A percentile compares a stretch with the other conserved stretches of the same genome.
Evolutionary conservation across 345 rosid species (phyloP).

Genomic region (Ceriops tagal): DNA sequence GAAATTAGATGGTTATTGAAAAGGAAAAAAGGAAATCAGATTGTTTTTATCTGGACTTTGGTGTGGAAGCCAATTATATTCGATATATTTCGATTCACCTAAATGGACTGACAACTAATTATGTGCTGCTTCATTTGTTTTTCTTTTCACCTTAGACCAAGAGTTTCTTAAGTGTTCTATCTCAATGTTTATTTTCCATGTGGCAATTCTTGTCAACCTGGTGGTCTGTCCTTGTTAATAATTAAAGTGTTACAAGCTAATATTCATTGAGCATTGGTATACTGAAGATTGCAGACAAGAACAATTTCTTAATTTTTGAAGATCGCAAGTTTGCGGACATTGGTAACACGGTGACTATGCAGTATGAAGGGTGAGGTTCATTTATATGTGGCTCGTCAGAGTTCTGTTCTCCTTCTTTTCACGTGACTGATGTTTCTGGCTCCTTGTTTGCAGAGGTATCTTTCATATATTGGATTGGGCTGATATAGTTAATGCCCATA

Average conservation of each 20-base stretch:
- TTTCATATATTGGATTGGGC: conserved; percentile 89
- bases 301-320: conserved; percentile 85
- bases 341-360: conserved; percentile 98
- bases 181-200: too few relatives aligned
- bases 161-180: too few relatives aligned
- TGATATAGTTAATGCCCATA: conserved; percentile 87
- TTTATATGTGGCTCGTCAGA: neutral
- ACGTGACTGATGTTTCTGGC: conserved; percentile 3
- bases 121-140: too few relatives aligned
- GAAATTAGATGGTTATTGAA: too few relatives aligned
- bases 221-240: too few relatives aligned
- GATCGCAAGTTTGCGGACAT: conserved; percentile 99
- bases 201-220: neutral
- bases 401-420: conserved; percentile 1
- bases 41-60: too few relatives aligned
- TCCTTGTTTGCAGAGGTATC: conserved; percentile 57
- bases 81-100: too few relatives aligned
- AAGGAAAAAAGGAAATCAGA: too few relatives aligned
- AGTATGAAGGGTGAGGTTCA: conserved; percentile 74
- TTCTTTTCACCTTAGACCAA: too few relatives aligned
- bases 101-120: too few relatives aligned
- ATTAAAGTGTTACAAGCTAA: neutral
- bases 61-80: too few relatives aligned
- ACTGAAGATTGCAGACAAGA: conserved; percentile 77
- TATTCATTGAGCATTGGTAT: neutral